These are phyloP conservation scores for Exophiala alcalophila DNA, from an alignment of 2,329 filamentous ascomycete species.

Conservation along the genomic window DNA sequence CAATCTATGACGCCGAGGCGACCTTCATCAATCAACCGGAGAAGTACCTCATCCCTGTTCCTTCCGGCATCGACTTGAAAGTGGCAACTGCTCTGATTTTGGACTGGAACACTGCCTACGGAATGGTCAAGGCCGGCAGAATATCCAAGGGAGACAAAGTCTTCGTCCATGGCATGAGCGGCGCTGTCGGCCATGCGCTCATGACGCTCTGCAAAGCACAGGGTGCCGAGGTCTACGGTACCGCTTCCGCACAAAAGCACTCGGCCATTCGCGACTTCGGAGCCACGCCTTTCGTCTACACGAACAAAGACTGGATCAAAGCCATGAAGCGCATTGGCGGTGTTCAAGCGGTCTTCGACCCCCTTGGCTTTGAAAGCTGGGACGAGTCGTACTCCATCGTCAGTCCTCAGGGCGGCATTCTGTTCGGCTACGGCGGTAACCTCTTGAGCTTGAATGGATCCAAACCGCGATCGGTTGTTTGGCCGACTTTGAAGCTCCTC, in stretches of 20 bases:
- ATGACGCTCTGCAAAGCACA: constrained; percentile 43
- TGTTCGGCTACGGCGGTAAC: constrained; percentile 12
- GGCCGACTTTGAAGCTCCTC: constrained; percentile 10
- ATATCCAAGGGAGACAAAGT: constrained; percentile 47
- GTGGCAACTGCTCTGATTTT: constrained; percentile 43
- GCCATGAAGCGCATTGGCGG: constrained; percentile 48
- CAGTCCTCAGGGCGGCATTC: constrained; percentile 35
- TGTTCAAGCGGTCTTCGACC: constrained; percentile 49
- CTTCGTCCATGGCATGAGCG: constrained; percentile 52
- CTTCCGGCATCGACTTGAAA: constrained; percentile 41
- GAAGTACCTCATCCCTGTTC: constrained; percentile 46
- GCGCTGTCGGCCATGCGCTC: constrained; percentile 48
- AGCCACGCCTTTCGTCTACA: constrained; percentile 47
- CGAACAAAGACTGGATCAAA: constrained; percentile 50
- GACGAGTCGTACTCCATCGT: constrained; percentile 51
- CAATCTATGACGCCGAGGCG: constrained; percentile 39
- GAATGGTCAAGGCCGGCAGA: constrained; percentile 35
- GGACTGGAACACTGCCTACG: constrained; percentile 42
- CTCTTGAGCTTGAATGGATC: constrained; percentile 3
- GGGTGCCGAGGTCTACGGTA: constrained; percentile 51
- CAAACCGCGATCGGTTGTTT: background rate
- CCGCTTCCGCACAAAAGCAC: constrained; percentile 49
- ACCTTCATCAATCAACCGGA: constrained; percentile 48
- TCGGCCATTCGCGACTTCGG: constrained; percentile 40
- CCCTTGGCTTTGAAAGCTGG: constrained; percentile 51